Conservation (phyloP, 1,284 basidiomycete genomes). For the Athelia psychrophila region DNA sequence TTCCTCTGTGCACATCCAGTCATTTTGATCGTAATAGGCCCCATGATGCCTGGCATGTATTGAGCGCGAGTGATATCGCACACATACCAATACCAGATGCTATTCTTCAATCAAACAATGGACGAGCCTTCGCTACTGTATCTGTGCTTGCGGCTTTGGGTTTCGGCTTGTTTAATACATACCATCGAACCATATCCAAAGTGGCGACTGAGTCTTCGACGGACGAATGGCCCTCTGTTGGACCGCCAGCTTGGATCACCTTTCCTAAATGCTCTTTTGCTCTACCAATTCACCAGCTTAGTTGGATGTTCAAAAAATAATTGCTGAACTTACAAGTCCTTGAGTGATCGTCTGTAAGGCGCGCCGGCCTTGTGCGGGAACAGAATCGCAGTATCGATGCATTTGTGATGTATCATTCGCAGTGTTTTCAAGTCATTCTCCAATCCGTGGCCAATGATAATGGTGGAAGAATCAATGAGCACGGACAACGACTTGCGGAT, state of each 20-base stretch:
- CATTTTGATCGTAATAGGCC: background rate
- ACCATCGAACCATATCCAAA: conserved; percentile 80
- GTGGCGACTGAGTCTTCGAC: conserved; percentile 84
- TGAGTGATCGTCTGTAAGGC: conserved; percentile 76
- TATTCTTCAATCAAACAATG: too few relatives aligned
- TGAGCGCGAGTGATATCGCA: too few relatives aligned
- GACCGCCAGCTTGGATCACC: conserved; percentile 75
- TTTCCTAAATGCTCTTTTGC: conserved; percentile 75
- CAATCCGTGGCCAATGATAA: conserved; percentile 81
- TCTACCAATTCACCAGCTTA: conserved; percentile 32
- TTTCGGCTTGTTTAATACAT: conserved; percentile 53
- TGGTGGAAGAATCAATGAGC: conserved; percentile 75
- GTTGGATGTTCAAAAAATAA: conserved; percentile 1
- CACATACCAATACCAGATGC: too few relatives aligned
- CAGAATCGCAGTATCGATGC: conserved; percentile 82
- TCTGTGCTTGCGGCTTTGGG: conserved; percentile 18
- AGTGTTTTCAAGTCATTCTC: conserved; percentile 91
- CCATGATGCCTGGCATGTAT: background rate
- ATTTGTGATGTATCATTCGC: conserved; percentile 76
- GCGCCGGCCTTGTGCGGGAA: conserved; percentile 80
- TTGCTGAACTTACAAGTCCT: conserved; percentile 62
- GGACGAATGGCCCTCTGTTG: conserved; percentile 77
- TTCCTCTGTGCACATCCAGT: background rate
- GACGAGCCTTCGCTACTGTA: background rate
- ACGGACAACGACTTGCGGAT: conserved; percentile 66